Base-by-base conservation (phyloP, 164 flowering plant species). In the Umbellularia californica region DNA sequence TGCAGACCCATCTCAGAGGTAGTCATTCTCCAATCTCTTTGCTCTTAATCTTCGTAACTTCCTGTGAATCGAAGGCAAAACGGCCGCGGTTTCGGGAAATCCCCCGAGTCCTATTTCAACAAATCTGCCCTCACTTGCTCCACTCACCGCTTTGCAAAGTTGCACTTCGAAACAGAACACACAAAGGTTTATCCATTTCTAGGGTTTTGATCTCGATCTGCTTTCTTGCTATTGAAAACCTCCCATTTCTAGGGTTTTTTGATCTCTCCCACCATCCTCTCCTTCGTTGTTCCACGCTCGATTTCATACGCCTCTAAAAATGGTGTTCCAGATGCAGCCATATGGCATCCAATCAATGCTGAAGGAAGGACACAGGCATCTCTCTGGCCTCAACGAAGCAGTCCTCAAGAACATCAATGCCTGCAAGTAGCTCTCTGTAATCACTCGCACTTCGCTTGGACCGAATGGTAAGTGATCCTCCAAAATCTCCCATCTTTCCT, bases 391-490 rank as follows among this genome's bases (percentile, higher is more conserved):
- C 35, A 98, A 95, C 64, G 99, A 95, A 78, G 99, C 98, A 0
- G 99, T 95, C 22, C 74, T 93, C 65, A 95, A 93, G 83, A 93
- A 95, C 91, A 92, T 95, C 71, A 97, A 95, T 23, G 99, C 98
- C 65, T 89, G 95, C 90, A 92, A 92, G 79, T 90, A 92, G 83
- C 95, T 95, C 74, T 90, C 97, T 28, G 70, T 77, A 71, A 95
- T 95, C 71, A 92, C 94, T 65, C 92, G 96, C 68, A 92, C 99
- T 67, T 95, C 99, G 50, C 92, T 93, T 58, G 99, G 99, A 17
- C 99, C 99, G 68, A 93, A 93, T 80, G 99, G 99, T 89, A 80
- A 65, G 67, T 33, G n/a, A 35, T 58, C 41, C 33, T 0, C 62
- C 65, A 6, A 55, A 24, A 10, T 20, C 22, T 30, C 35, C 25